These are phyloP conservation scores for Bolboschoenoplectus hybrid DNA, from an alignment of 202 grass and related monocot species.

Conservation along the genomic window DNA sequence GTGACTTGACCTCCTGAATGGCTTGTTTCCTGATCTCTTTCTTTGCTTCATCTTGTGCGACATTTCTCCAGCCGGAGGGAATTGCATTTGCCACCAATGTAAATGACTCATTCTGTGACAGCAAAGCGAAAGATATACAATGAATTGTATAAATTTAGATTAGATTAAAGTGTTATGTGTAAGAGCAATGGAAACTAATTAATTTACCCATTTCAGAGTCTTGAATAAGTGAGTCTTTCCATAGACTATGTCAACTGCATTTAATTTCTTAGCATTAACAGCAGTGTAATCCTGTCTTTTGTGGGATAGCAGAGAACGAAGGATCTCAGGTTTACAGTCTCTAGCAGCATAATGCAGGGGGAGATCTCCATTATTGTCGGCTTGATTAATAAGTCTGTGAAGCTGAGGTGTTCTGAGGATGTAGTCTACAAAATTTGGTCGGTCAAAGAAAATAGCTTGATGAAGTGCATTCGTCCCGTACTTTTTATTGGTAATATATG, in stretches of 20 bases:
- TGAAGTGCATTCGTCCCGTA: conserved; percentile 10
- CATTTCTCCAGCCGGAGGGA: too few species aligned
- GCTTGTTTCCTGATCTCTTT: not conserved
- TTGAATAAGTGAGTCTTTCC: not conserved
- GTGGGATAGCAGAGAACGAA: conserved; percentile 8
- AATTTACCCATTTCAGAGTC: conserved; percentile 11
- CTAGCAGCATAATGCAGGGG: conserved; percentile 15
- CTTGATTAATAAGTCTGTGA: not conserved
- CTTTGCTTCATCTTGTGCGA: not conserved
- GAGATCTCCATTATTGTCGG: not conserved
- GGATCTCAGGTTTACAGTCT: not conserved
- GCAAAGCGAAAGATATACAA: too few species aligned
- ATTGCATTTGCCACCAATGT: not conserved
- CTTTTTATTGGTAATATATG: not conserved
- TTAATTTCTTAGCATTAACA: not conserved
- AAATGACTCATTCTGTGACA: conserved; percentile 6
- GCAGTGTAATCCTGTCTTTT: conserved; percentile 1
- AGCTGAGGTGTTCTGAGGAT: not conserved
- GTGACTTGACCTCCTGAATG: not conserved
- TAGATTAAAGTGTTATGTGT: too few species aligned
- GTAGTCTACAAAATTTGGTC: not conserved
- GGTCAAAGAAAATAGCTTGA: not conserved
- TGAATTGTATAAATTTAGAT: too few species aligned
- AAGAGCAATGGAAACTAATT: not conserved
- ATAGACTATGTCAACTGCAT: not conserved